Evolutionary conservation across 495 filamentous ascomycete genomes (phyloP).

Genomic region (Lasiosphaeria miniovina): DNA sequence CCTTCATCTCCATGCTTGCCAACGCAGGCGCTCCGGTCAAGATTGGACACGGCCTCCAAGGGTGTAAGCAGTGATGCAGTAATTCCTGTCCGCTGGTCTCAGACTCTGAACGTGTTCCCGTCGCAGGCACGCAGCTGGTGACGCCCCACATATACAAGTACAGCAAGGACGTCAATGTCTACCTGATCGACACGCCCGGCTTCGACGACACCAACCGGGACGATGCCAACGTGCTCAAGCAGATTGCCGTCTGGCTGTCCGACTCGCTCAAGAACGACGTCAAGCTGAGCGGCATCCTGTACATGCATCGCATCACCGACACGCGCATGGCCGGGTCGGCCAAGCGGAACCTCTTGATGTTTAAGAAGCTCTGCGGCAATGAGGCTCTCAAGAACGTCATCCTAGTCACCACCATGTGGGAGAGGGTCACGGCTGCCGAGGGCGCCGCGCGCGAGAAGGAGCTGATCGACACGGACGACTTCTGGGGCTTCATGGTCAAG

Average conservation of each 20-base stretch:
- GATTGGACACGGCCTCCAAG: slow-evolving; percentile 25
- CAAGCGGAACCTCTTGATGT: slow-evolving; percentile 41
- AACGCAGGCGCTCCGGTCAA: slow-evolving; percentile 6
- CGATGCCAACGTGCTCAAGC: slow-evolving; percentile 40
- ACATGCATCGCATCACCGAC: slow-evolving; percentile 18
- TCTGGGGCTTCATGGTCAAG: slow-evolving; percentile 4
- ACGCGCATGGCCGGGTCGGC: slow-evolving; percentile 37
- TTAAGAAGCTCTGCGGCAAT: slow-evolving; percentile 42
- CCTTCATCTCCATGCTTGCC: slow-evolving; percentile 33
- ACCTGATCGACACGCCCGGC: slow-evolving; percentile 50
- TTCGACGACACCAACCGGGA: slow-evolving; percentile 48
- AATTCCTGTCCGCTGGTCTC: slow-evolving; percentile 20
- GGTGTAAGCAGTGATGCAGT: neutral
- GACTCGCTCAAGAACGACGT: neutral
- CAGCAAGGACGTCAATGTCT: slow-evolving; percentile 3
- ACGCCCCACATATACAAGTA: neutral
- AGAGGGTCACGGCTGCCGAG: neutral
- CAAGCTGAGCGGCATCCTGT: slow-evolving; percentile 16
- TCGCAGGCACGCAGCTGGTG: neutral
- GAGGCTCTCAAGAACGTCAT: slow-evolving; percentile 38
- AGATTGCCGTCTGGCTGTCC: slow-evolving; percentile 27
- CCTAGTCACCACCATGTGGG: slow-evolving; percentile 46
- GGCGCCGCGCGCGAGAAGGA: neutral
- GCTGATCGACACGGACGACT: slow-evolving; percentile 5
- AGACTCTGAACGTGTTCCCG: neutral